Evolutionary conservation across 1,139 yeast species (phyloP), one percentile per base, ranked within the genome.

Genomic region (Suhomyces wounanorum): DNA sequence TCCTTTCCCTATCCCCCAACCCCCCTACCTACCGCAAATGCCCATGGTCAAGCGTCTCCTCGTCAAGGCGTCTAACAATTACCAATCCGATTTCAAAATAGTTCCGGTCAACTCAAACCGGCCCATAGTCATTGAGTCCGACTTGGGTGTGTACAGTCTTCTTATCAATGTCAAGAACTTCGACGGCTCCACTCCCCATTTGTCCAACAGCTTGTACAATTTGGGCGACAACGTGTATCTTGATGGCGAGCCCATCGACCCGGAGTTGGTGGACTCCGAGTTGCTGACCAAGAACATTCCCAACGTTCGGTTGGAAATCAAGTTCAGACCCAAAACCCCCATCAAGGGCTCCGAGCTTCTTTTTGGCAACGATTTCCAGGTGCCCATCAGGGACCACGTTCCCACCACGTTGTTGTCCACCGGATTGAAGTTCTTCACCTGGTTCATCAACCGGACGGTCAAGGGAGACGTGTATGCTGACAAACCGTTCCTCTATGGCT

Each of bases 331-430:
- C 6, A 69, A 68, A n/a, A 52, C 55, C 16, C 70, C 73, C 33
- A 73, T 83, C 17, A 60, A 62, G 33, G 89, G 88, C 1, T 72
- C 78, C 43, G 77, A 77, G 14, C 67, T 86, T 47, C 57, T 82
- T 13, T 86, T 83, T 69, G 92, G 92, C 1, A 87, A 87, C 60
- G 92, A 87, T 61, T 84, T 85, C 63, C 81, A 77, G 21, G 67
- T 73, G 31, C 85, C 90, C 0, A 80, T 87, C 41, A 70, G 76
- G 40, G 85, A 84, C 51, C 73, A 76, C 51, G 77, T 87, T 11
- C 94, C 94, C 3, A 67, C 77, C 1, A 61, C 77, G 0, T 57
- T 77, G 28, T 61, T 77, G 45, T 59, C 75, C 4, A 73, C 80
- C 0, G 82, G 81, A 1, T 65, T 84, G 69, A 73, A 89, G 78